These are phyloP conservation scores for Niebla homalea DNA, from an alignment of 495 filamentous ascomycete species.

Conservation along the genomic window DNA sequence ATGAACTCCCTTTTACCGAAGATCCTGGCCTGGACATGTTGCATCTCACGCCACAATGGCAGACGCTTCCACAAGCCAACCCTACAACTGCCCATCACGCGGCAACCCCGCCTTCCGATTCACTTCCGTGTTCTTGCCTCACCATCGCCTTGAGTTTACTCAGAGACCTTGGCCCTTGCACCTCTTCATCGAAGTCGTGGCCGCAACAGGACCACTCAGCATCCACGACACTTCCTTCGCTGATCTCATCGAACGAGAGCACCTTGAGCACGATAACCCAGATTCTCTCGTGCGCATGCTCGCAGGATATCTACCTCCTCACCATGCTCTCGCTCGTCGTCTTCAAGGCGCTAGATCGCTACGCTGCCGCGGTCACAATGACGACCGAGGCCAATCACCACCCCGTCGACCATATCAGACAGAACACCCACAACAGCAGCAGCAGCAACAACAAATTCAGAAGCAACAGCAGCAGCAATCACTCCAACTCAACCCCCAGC, in stretches of 20 bases:
- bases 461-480: no score
- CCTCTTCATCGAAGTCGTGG: background rate
- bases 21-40: background rate
- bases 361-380: slow-evolving; percentile 12
- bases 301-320: slow-evolving; percentile 18
- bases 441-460: no score
- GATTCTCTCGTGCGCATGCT: slow-evolving; percentile 16
- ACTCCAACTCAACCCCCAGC: no score
- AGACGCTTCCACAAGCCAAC: background rate
- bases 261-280: slow-evolving; percentile 13
- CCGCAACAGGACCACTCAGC: background rate
- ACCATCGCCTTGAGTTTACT: slow-evolving; percentile 2
- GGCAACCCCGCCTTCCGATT: background rate
- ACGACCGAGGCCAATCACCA: background rate
- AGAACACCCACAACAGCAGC: background rate
- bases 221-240: slow-evolving; percentile 10
- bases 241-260: slow-evolving; percentile 18
- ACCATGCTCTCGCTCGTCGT: slow-evolving; percentile 17
- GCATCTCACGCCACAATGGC: background rate
- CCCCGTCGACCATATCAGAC: background rate
- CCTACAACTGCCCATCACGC: background rate
- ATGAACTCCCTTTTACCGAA: background rate
- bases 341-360: slow-evolving; percentile 21
- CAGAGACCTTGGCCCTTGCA: slow-evolving; percentile 5
- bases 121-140: slow-evolving; percentile 1